Conservation (phyloP, 1,284 basidiomycete species). For the Lentinus polychrous region DNA sequence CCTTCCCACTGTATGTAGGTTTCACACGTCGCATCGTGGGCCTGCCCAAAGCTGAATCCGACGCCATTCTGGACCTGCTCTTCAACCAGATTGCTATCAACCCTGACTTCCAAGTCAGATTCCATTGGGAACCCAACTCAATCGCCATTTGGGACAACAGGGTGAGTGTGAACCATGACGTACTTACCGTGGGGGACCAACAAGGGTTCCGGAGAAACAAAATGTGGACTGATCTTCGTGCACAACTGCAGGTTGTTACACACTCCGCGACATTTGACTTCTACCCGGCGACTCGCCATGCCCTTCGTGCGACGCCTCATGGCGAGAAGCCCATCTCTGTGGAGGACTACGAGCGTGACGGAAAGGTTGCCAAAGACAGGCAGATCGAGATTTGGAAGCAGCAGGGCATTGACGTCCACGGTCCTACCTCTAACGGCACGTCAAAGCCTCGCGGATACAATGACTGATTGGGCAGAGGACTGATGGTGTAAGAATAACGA, state of each 20-base stretch:
- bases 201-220: too few relatives aligned
- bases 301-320: constrained; percentile 75
- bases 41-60: constrained; percentile 74
- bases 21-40: constrained; percentile 69
- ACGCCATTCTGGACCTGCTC: constrained; percentile 62
- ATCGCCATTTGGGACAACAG: constrained; percentile 73
- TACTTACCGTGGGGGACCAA: background rate
- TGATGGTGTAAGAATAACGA: too few relatives aligned
- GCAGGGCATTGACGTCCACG: constrained; percentile 41
- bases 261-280: constrained; percentile 77
- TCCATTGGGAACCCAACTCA: constrained; percentile 63
- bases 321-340: constrained; percentile 73
- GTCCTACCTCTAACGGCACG: constrained; percentile 18
- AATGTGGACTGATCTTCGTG: background rate
- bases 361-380: constrained; percentile 60
- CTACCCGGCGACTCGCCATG: constrained; percentile 70
- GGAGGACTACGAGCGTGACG: constrained; percentile 61
- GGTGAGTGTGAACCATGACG: constrained; percentile 29
- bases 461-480: constrained; percentile 31
- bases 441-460: constrained; percentile 50
- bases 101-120: constrained; percentile 66
- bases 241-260: constrained; percentile 46
- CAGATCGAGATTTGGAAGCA: constrained; percentile 61
- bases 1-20: constrained; percentile 30
- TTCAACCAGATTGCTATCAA: constrained; percentile 66